Conservation (phyloP, 2,329 filamentous ascomycete genomes). For the Paraphaeosphaeria minitans region DNA sequence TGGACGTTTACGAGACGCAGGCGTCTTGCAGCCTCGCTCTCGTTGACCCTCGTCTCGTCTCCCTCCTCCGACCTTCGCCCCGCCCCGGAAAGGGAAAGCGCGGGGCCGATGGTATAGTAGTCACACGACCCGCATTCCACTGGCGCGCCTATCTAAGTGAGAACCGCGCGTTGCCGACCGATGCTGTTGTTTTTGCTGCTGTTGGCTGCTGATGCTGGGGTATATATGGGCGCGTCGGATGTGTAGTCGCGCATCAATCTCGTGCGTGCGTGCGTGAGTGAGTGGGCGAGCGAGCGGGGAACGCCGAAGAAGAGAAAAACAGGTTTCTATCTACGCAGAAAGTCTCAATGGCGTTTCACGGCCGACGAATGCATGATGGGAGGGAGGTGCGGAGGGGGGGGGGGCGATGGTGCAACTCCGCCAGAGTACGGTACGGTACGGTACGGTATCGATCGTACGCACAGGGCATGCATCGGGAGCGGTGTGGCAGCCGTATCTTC, state of each 20-base stretch:
- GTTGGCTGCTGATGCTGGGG: background rate
- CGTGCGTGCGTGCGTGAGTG: no score
- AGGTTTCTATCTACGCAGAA: no score
- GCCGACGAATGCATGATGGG: background rate
- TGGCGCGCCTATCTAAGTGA: background rate
- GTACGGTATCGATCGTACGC: background rate
- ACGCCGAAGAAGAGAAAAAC: background rate
- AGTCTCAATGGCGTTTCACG: conserved; percentile 1
- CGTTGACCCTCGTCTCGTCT: background rate
- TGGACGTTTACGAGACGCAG: background rate
- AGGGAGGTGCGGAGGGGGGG: no score
- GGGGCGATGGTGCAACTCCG: background rate
- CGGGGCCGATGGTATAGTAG: background rate
- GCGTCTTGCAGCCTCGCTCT: background rate
- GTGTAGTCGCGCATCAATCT: background rate
- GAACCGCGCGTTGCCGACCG: background rate
- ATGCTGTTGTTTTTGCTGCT: no score
- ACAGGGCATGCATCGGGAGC: background rate
- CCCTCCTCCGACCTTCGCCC: background rate
- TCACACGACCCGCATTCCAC: background rate
- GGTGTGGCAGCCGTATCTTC: background rate
- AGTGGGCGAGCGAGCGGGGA: conserved; percentile 7
- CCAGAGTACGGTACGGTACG: no score
- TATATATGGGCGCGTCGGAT: background rate
- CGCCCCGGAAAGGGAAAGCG: background rate